Evolutionary conservation across 1,284 basidiomycete genomes (phyloP).

Genomic region (Acaromyces ingoldii): DNA sequence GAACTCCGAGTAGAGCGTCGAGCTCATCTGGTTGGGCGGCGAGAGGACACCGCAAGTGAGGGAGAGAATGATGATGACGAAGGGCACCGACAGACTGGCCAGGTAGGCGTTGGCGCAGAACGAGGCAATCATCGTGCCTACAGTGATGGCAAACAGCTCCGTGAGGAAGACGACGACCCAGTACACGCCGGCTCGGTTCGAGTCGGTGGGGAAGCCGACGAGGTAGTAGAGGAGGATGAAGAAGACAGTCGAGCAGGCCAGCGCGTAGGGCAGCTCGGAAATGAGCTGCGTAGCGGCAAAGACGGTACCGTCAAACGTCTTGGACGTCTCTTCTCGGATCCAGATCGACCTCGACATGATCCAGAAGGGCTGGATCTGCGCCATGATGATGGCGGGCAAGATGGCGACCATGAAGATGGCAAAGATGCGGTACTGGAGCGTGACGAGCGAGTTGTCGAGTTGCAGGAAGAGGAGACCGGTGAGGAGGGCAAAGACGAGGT

Average conservation of each 20-base stretch:
- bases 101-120: slow-evolving; percentile 59
- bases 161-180: slow-evolving; percentile 55
- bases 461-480: slow-evolving; percentile 79
- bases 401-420: slow-evolving; percentile 59
- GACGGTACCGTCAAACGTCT: slow-evolving; percentile 45
- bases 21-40: slow-evolving; percentile 57
- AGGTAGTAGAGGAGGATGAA: slow-evolving; percentile 54
- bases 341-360: slow-evolving; percentile 63
- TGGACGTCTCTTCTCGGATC: slow-evolving; percentile 40
- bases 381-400: slow-evolving; percentile 70
- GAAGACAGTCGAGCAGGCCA: slow-evolving; percentile 52
- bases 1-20: slow-evolving; percentile 33
- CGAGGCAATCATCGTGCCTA: slow-evolving; percentile 51
- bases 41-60: slow-evolving; percentile 60
- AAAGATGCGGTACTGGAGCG: slow-evolving; percentile 80
- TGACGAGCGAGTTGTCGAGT: slow-evolving; percentile 63
- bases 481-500: slow-evolving; percentile 64
- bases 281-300: slow-evolving; percentile 47
- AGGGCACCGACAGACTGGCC: slow-evolving; percentile 75
- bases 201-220: slow-evolving; percentile 57
- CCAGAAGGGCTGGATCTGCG: slow-evolving; percentile 78
- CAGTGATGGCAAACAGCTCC: slow-evolving; percentile 34
- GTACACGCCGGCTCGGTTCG: slow-evolving; percentile 65
- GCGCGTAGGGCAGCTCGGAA: slow-evolving; percentile 66
- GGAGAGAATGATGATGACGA: slow-evolving; percentile 56